These are phyloP conservation scores for Fraxinus paxiana DNA, from an alignment of 305 asterid species.

Conservation along the genomic window DNA sequence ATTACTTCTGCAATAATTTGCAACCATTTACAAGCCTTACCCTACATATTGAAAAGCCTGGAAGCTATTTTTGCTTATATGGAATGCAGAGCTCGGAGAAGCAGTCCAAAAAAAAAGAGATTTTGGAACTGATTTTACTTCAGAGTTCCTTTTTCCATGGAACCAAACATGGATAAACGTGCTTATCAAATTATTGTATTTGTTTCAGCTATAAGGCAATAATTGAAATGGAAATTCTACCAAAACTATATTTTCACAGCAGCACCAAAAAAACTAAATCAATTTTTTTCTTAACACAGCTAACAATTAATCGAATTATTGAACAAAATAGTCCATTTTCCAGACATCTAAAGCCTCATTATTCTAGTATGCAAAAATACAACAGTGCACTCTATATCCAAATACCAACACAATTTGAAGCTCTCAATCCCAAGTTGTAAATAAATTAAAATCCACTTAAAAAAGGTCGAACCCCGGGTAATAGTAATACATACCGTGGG, in stretches of 20 bases:
- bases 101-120: not conserved
- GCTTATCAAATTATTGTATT: not conserved
- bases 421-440: not conserved
- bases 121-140: not conserved
- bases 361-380: not conserved
- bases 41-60: not conserved
- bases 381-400: not conserved
- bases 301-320: not conserved
- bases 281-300: not conserved
- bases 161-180: not conserved
- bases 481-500: conserved; percentile 40
- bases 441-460: not conserved
- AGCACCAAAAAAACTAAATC: not conserved
- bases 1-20: not conserved
- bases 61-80: not conserved
- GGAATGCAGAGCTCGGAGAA: not conserved
- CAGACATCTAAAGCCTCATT: conserved; percentile 6
- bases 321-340: not conserved
- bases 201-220: not conserved
- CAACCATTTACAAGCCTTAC: not conserved
- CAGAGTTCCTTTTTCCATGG: not conserved
- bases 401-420: not conserved
- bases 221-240: not conserved
- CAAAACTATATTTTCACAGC: not conserved
- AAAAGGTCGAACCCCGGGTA: not conserved